Base-by-base conservation (phyloP, 345 rosid genomes). In the Noccaea caerulescens region DNA sequence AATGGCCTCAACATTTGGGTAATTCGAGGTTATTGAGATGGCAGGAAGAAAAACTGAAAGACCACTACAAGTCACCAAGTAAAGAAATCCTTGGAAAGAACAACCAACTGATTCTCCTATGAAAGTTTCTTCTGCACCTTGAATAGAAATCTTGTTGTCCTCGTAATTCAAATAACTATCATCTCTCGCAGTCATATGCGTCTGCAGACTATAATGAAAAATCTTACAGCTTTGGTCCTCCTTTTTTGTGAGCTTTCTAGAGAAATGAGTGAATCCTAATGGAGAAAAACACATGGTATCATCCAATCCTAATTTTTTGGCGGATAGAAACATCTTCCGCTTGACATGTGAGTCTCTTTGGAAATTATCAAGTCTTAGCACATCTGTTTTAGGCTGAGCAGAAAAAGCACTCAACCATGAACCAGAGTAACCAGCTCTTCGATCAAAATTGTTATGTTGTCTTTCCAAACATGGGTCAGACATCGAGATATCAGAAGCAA, bases 31-130 rank as follows among this genome's bases (percentile, higher is more conserved):
- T 73, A 82, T 75, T 72, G 91, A 86, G 70, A 87, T 49, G 58
- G 92, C 77, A 38, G 99, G 98, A 73, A 94, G 97, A 82, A 85
- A 88, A 58, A 91, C 93, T 4, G 98, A 88, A 77, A 94, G 82
- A 65, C 96, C 99, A 69, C 58, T 73, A 74, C 83, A 72, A 68
- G 92, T 91, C 71, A 94, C 96, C 82, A 94, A 64, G 82, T 89
- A 94, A 52, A 94, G 73, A 80, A 79, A 84, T 11, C 97, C 97
- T 76, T 88, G 95, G 82, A 86, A 94, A 71, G 79, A 82, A 68
- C 99, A 89, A 66, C 90, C 99, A 77, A 94, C 82, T 71, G 87
- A 88, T 76, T 85, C 89, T 74, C 77, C 92, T 74, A 82, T 66
- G 63, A 67, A 66, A 76, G 73, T 66, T 62, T 85, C 87, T 76